phyloP scores from a whole-genome alignment of 2,329 filamentous ascomycete species.

The Penicillium crustosum region DNA sequence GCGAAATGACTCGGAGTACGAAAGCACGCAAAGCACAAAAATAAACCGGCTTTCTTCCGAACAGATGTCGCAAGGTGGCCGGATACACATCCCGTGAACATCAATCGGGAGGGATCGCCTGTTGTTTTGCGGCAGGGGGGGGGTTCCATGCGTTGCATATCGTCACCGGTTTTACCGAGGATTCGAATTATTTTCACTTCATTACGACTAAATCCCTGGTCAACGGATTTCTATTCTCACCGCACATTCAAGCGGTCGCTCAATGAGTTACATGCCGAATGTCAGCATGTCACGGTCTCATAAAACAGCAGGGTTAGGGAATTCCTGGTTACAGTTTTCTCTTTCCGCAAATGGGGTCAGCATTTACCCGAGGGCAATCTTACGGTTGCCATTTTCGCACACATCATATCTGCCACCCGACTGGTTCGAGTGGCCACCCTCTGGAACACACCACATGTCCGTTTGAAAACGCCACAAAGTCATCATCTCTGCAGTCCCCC shows the following conservation, averaged over 20 bases:
- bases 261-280: neutral
- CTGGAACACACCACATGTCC: slow-evolving; percentile 2
- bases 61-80: slow-evolving; percentile 15
- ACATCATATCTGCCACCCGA: slow-evolving; percentile 20
- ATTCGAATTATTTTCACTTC: slow-evolving; percentile 8
- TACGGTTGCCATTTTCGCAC: slow-evolving; percentile 16
- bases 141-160: slow-evolving; percentile 1
- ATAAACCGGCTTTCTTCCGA: slow-evolving; percentile 22
- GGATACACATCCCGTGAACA: slow-evolving; percentile 17
- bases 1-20: slow-evolving; percentile 56
- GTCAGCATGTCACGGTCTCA: slow-evolving; percentile 6
- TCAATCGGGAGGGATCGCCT: slow-evolving; percentile 12
- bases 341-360: neutral
- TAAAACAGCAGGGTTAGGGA: slow-evolving; percentile 1
- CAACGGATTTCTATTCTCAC: neutral
- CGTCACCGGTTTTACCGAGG: slow-evolving; percentile 4
- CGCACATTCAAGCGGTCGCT: slow-evolving; percentile 4
- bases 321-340: neutral
- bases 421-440: slow-evolving; percentile 21
- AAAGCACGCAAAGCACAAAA: slow-evolving; percentile 52
- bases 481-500: slow-evolving; percentile 13
- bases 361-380: slow-evolving; percentile 3
- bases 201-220: slow-evolving; percentile 4
- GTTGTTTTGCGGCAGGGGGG: neutral
- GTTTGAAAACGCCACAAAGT: slow-evolving; percentile 15